Evolutionary conservation across 1,139 yeast genomes (phyloP).

Genomic region (Keqinozyma sinolaborantium): DNA sequence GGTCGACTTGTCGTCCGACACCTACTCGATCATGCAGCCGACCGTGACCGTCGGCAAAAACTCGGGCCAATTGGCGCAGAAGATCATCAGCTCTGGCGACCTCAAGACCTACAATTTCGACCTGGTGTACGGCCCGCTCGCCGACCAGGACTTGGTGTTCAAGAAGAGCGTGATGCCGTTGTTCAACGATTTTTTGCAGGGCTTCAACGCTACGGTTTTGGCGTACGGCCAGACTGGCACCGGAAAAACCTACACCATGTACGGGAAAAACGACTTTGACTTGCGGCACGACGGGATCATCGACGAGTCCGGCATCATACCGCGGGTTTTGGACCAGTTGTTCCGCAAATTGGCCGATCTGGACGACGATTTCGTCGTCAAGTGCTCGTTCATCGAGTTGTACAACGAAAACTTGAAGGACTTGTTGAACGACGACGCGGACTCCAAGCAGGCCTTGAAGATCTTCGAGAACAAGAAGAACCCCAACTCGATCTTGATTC

Average conservation of each 20-base stretch:
- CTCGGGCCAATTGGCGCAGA: conserved; percentile 10
- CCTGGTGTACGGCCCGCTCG: conserved; percentile 69
- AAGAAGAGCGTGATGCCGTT: conserved; percentile 62
- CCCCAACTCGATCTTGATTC: conserved; percentile 31
- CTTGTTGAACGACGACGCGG: conserved; percentile 44
- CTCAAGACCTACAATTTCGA: conserved; percentile 64
- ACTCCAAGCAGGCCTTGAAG: conserved; percentile 23
- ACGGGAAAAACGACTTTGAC: conserved; percentile 43
- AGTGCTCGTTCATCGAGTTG: conserved; percentile 69
- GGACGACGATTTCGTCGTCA: conserved; percentile 51
- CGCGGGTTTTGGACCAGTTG: conserved; percentile 55
- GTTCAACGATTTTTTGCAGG: conserved; percentile 60
- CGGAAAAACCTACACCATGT: conserved; percentile 87
- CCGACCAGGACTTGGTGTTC: conserved; percentile 59
- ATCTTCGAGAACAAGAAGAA: conserved; percentile 45
- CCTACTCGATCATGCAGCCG: conserved; percentile 32
- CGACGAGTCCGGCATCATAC: conserved; percentile 61
- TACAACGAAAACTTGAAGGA: conserved; percentile 73
- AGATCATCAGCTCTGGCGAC: conserved; percentile 13
- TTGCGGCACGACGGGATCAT: conserved; percentile 13
- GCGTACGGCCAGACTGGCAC: conserved; percentile 93
- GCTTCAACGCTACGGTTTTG: conserved; percentile 74
- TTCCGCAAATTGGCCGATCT: conserved; percentile 39
- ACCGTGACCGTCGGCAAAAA: conserved; percentile 37
- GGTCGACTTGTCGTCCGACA: conserved; percentile 55